Evolutionary conservation across 139 green algal genomes (phyloP).

Genomic region (Chlamydomonas eustigma): DNA sequence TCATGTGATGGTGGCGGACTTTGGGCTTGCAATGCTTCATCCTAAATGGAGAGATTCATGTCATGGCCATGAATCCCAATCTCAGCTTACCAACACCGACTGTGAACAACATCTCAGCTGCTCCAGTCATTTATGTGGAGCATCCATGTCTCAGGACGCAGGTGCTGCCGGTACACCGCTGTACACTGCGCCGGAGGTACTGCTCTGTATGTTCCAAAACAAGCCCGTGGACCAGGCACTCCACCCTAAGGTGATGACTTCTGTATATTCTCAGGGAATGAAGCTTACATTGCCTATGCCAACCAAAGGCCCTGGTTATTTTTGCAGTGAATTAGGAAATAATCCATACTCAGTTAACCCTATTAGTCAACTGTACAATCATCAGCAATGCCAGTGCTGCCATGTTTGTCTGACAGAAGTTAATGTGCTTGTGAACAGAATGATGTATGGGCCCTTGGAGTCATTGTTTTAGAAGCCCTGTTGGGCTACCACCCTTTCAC

Average conservation of each 20-base stretch:
- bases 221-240: constrained; percentile 19
- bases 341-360: too few species aligned
- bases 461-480: constrained; percentile 43
- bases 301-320: too few species aligned
- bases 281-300: too few species aligned
- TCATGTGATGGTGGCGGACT: constrained; percentile 42
- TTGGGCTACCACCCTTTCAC: constrained; percentile 43
- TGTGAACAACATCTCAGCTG: too few species aligned
- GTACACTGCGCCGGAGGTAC: constrained; percentile 51
- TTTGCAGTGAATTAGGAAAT: too few species aligned
- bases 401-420: too few species aligned
- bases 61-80: not conserved
- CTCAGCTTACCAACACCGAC: constrained; percentile 7
- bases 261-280: not conserved
- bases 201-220: constrained; percentile 38
- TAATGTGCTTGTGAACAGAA: too few species aligned
- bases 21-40: constrained; percentile 18
- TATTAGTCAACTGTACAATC: too few species aligned
- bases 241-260: constrained; percentile 21
- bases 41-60: too few species aligned
- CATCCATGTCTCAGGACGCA: not conserved
- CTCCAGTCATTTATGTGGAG: too few species aligned
- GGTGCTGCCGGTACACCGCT: constrained; percentile 41
- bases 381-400: too few species aligned
- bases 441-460: constrained; percentile 49